Evolutionary conservation across 2,329 filamentous ascomycete species (phyloP), one percentile per base, ranked within the genome.

Genomic region (Paraconiothyrium brasiliense): DNA sequence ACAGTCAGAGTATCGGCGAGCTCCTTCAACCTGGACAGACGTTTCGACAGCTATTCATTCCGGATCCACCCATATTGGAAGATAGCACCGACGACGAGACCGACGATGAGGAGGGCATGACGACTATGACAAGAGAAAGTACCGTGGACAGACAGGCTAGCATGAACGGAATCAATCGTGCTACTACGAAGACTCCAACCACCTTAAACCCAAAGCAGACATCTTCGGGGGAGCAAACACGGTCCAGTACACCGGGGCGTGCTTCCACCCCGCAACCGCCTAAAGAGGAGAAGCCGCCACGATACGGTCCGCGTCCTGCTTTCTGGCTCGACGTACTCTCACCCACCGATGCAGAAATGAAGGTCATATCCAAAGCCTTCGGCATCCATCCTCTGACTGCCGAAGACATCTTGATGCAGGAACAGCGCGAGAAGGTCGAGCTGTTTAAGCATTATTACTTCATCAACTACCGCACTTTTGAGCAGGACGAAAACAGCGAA

Each of bases 361-460:
- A 94, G 76, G 89, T 95, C 9, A 86, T 99, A 44, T 89, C 92
- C 34, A 97, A 96, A 74, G 87, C 95, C 0, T 99, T 99, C 75
- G 93, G 93, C 16, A 97, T 99, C 62, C 95, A 99, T 80, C 94
- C 95, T 0, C 82, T 99, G 61, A 99, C 95, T 0, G 90, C 93
- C 1, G 95, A 99, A 78, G 95, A 99, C 76, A 97, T 99, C 71
- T 90, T 98, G 86, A 90, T 97, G 83, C 93, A 98, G 77, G 95
- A 99, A 81, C 92, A 94, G 44, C 94, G 95, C 24, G 95, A 99
- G 76, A 99, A 99, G 81, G 95, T 99, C 0, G 95, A 99, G 78
- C 85, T 99, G 0, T 99, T 99, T 84, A 90, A 92, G 37, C 92
- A 97, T 76, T 99, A 99, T 81, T 99, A 99, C 79, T 97, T 99